These are phyloP conservation scores for Ustilago shanxiensis DNA, from an alignment of 1,284 basidiomycete genomes.

Conservation along the genomic window DNA sequence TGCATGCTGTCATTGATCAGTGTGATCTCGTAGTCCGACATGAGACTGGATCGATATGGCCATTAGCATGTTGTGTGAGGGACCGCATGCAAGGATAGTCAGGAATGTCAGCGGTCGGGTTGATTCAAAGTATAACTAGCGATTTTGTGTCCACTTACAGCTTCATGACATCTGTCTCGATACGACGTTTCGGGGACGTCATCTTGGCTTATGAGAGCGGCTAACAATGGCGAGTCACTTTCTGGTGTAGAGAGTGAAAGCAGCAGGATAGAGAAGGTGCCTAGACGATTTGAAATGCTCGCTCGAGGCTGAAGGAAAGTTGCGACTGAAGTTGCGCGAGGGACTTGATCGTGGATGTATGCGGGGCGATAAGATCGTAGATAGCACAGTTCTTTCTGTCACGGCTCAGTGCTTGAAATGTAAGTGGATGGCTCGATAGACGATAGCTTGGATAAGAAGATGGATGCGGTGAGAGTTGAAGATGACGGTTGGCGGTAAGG, in stretches of 20 bases:
- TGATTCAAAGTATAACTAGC: neutral
- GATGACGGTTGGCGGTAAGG: neutral
- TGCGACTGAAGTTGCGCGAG: neutral
- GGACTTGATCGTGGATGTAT: neutral
- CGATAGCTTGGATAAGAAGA: neutral
- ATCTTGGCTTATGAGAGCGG: constrained; percentile 17
- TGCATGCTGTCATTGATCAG: constrained; percentile 99
- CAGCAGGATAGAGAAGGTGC: neutral
- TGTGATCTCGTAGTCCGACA: constrained; percentile 79
- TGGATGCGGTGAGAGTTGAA: neutral
- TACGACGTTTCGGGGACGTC: constrained; percentile 86
- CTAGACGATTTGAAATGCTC: neutral
- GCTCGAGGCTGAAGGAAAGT: neutral
- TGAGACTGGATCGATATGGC: constrained; percentile 48
- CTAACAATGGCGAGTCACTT: neutral
- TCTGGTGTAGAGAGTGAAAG: neutral
- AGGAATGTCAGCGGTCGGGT: neutral
- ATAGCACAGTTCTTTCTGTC: neutral
- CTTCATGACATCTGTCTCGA: constrained; percentile 99
- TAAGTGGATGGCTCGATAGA: neutral
- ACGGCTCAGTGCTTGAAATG: neutral
- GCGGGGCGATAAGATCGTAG: neutral
- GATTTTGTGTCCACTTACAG: constrained; percentile 76
- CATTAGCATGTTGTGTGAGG: neutral
- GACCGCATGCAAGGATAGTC: neutral